Base-by-base conservation (phyloP, 768 basidiomycete species). In the Leccinum arenicola region DNA sequence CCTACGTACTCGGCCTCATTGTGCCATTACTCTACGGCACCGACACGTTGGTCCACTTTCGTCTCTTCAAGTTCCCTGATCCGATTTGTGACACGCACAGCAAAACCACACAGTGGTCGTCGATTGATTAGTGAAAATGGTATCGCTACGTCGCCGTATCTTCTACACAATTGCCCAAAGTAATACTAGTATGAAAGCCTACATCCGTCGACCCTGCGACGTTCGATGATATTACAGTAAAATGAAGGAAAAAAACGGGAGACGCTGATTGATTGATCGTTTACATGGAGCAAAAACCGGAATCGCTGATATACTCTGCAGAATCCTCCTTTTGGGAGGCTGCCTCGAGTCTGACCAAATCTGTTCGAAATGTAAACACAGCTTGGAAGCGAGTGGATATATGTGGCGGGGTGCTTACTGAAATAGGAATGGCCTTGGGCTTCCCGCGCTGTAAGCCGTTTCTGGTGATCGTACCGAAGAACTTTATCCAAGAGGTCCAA, bases 341-440 rank as follows among this genome's bases (percentile, higher is more conserved):
- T 60, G 77, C 76, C 73, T 79, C 81, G 65, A 81, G 76, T 67
- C 79, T 77, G 57, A 80, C 80, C 53, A 76, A 73, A 69, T 80
- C 81, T 81, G 57, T 59, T 50, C 54, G 63, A 66, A 60, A 70
- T 67, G 63, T 66, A 47, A 64, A 61, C 49, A 55, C 53, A 33
- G 25, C 48, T 49, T 19, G 35, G 43, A 43, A 59, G 55, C 58
- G 57, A 63, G 58, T 63, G 61, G 61, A 65, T 57, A 61, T 25
- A 1, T 27, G 27, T 65, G 54, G 63, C 68, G 68, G 7, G 9
- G n/a, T 9, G 54, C 72, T 25, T 59, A 83, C 82, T 84, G 70
- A 88, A 89, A 75, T 84, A 88, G 55, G 83, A 77, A 71, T 88
- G 87, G 54, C 76, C 76, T 74, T 85, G 84, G 36, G 84, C 84